Evolutionary conservation across 2,329 filamentous ascomycete species (phyloP).

Genomic region (Aspergillus awamori): DNA sequence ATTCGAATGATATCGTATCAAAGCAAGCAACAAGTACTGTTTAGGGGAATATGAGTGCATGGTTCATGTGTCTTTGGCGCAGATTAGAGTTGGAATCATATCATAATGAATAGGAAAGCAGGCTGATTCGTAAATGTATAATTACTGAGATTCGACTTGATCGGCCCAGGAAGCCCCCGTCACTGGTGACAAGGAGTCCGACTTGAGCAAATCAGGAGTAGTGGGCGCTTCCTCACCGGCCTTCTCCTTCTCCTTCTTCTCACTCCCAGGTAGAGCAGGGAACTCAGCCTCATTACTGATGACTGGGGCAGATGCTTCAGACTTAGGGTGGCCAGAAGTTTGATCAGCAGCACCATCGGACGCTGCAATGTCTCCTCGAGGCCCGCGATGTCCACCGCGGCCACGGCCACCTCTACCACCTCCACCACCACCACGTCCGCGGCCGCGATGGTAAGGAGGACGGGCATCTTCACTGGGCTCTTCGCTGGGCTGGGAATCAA

Average conservation of each 20-base stretch:
- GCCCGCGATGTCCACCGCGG: constrained; percentile 30
- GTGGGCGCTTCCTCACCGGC: constrained; percentile 1
- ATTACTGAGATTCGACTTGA: constrained; percentile 33
- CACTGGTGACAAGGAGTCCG: constrained; percentile 32
- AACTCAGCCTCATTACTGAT: constrained; percentile 39
- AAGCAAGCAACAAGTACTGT: not conserved
- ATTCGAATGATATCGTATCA: not conserved
- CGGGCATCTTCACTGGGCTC: constrained; percentile 12
- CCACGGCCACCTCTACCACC: constrained; percentile 32
- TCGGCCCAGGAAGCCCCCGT: constrained; percentile 38
- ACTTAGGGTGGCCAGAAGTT: constrained; percentile 17
- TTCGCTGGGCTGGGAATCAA: constrained; percentile 26
- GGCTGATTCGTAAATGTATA: not conserved
- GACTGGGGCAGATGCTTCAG: constrained; percentile 23
- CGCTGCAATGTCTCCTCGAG: constrained; percentile 26
- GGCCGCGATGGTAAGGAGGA: constrained; percentile 26
- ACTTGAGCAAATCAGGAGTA: constrained; percentile 28
- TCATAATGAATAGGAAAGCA: not conserved
- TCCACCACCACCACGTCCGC: constrained; percentile 34
- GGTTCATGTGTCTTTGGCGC: not conserved
- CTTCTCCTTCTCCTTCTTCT: constrained; percentile 23
- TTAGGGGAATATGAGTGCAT: constrained; percentile 7
- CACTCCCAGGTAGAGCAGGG: constrained; percentile 36
- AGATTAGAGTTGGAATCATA: not conserved
- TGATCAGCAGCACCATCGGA: constrained; percentile 22